These are phyloP conservation scores for Podosphaera leucotricha DNA, from an alignment of 2,329 filamentous ascomycete species.

Conservation along the genomic window DNA sequence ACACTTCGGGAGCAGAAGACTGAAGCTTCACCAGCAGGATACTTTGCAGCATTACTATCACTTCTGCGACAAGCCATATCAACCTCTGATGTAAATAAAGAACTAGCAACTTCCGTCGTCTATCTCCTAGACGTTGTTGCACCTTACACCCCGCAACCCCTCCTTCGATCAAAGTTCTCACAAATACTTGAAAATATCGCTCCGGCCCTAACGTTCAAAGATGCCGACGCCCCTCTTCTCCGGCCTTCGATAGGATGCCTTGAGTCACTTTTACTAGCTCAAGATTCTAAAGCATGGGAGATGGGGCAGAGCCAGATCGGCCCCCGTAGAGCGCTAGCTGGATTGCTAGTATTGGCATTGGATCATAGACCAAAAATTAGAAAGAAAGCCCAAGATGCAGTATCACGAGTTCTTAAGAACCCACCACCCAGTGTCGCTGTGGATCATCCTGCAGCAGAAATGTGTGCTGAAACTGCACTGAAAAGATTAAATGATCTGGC, in stretches of 20 bases:
- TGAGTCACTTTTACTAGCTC: slow-evolving; percentile 72
- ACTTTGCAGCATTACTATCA: slow-evolving; percentile 85
- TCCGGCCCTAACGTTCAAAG: slow-evolving; percentile 54
- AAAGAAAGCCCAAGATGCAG: slow-evolving; percentile 74
- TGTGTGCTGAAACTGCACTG: slow-evolving; percentile 83
- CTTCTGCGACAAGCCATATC: slow-evolving; percentile 58
- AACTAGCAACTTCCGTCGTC: slow-evolving; percentile 64
- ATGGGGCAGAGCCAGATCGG: slow-evolving; percentile 62
- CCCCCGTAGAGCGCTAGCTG: slow-evolving; percentile 67
- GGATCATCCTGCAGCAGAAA: slow-evolving; percentile 84
- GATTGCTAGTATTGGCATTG: slow-evolving; percentile 60
- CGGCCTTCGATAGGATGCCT: slow-evolving; percentile 78
- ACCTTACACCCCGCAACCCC: slow-evolving; percentile 57
- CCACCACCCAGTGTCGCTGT: slow-evolving; percentile 78
- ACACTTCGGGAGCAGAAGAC: slow-evolving; percentile 76
- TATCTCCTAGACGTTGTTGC: slow-evolving; percentile 90
- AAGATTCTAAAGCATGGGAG: slow-evolving; percentile 75
- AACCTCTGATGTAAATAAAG: slow-evolving; percentile 45
- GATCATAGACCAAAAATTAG: slow-evolving; percentile 83
- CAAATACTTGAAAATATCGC: slow-evolving; percentile 75
- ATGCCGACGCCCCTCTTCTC: slow-evolving; percentile 70
- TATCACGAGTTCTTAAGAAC: slow-evolving; percentile 60
- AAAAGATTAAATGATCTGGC: slow-evolving; percentile 56
- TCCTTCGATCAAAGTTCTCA: slow-evolving; percentile 84
- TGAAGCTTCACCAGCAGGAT: slow-evolving; percentile 63